phyloP scores from a whole-genome alignment of 2,329 filamentous ascomycete genomes.

The Trichothecium roseum region DNA sequence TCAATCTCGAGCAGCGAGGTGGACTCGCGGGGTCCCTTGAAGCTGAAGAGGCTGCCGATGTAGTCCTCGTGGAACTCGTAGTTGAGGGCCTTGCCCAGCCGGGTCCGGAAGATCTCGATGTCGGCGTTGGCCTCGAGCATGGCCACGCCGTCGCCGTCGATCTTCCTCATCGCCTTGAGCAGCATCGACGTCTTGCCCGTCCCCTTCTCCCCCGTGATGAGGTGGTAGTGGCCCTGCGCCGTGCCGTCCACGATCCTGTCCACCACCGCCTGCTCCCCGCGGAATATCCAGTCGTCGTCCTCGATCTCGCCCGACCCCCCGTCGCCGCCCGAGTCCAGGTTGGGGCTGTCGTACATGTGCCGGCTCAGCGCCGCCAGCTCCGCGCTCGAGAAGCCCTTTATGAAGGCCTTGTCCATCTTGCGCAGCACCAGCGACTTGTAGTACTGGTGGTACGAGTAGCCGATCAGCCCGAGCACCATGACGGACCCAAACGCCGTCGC shows the following conservation, averaged over 20 bases:
- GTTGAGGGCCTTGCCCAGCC: conserved; percentile 60
- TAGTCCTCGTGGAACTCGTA: conserved; percentile 60
- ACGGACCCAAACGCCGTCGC: conserved; percentile 18
- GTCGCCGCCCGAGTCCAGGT: conserved; percentile 17
- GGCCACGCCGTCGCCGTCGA: conserved; percentile 54
- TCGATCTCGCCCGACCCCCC: conserved; percentile 6
- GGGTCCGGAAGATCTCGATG: conserved; percentile 60
- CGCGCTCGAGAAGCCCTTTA: conserved; percentile 54
- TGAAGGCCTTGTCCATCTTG: conserved; percentile 65
- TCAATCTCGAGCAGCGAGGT: conserved; percentile 61
- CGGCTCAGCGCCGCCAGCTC: conserved; percentile 42
- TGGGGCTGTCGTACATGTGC: conserved; percentile 12
- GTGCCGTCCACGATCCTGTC: conserved; percentile 51
- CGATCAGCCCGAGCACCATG: conserved; percentile 16
- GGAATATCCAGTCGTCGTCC: conserved; percentile 39
- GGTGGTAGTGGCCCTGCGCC: conserved; percentile 51
- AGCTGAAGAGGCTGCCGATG: conserved; percentile 61
- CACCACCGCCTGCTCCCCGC: conserved; percentile 51
- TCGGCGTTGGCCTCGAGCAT: conserved; percentile 65
- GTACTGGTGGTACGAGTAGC: conserved; percentile 22
- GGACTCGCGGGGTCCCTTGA: conserved; percentile 58
- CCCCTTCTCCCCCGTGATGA: conserved; percentile 60
- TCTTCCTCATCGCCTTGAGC: conserved; percentile 51
- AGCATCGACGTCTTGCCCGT: conserved; percentile 65
- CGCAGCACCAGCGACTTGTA: conserved; percentile 61